Conservation (phyloP, 306 rosid species). For the Cicer bijugum region DNA sequence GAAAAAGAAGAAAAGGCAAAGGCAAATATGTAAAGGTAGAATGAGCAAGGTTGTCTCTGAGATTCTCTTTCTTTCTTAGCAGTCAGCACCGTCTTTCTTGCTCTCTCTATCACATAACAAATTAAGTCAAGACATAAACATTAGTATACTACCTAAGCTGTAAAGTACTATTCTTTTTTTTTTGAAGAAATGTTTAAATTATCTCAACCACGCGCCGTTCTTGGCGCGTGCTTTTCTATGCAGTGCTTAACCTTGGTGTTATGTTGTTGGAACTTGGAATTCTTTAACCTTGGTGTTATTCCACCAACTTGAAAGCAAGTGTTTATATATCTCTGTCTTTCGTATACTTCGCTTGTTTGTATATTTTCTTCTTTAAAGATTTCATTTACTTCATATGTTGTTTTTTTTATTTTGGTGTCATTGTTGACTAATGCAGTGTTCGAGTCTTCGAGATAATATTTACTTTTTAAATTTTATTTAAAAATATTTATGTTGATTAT, state of each 20-base stretch:
- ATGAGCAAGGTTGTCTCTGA: constrained; percentile 42
- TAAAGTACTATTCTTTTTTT: constrained; percentile 1
- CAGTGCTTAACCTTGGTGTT: too few species aligned
- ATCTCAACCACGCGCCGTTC: constrained; percentile 29
- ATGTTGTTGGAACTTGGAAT: constrained; percentile 5
- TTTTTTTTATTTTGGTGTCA: too few species aligned
- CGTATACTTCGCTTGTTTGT: too few species aligned
- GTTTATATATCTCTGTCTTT: too few species aligned
- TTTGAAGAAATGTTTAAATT: neutral
- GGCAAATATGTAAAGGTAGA: constrained; percentile 45
- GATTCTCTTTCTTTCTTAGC: constrained; percentile 22
- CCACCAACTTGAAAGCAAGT: too few species aligned
- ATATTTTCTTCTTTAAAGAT: too few species aligned
- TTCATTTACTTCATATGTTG: too few species aligned
- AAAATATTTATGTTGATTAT: too few species aligned
- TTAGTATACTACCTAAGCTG: constrained; percentile 14
- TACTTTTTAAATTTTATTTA: too few species aligned
- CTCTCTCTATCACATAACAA: constrained; percentile 27
- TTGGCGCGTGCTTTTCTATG: neutral
- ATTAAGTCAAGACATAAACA: constrained; percentile 46
- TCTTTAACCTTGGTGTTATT: too few species aligned
- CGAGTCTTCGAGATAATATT: too few species aligned
- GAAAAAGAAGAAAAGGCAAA: constrained; percentile 47
- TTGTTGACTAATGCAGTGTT: too few species aligned
- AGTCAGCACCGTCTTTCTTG: constrained; percentile 17